Evolutionary conservation across 352 stramenopile species (phyloP).

Genomic region (Pythium aquatile): DNA sequence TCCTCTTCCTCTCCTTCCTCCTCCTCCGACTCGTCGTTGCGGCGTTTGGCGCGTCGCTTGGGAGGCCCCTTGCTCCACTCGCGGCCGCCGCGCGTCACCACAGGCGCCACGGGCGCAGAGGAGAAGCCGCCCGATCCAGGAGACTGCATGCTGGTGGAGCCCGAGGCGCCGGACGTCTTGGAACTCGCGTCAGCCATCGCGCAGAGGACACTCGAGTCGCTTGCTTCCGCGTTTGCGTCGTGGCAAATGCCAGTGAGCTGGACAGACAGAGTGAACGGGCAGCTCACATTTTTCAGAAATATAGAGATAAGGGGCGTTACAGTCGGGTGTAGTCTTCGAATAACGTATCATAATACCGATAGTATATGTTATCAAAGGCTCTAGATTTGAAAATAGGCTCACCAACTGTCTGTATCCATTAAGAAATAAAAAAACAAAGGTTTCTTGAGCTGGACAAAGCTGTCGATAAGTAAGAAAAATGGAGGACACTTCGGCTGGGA

Average conservation of each 20-base stretch:
- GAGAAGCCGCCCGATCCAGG: slow-evolving; percentile 31
- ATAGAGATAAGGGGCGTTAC: neutral
- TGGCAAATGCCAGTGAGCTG: neutral
- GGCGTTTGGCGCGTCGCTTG: slow-evolving; percentile 19
- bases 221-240: neutral
- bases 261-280: neutral
- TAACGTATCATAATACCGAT: neutral
- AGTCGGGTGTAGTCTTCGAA: neutral
- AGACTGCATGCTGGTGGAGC: slow-evolving; percentile 21
- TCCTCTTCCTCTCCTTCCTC: slow-evolving; percentile 10
- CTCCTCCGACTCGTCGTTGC: slow-evolving; percentile 11
- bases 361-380: neutral
- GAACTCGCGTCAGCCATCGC: slow-evolving; percentile 8
- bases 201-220: neutral
- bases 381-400: too few relatives aligned
- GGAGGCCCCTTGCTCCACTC: slow-evolving; percentile 26
- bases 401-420: neutral
- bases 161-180: neutral
- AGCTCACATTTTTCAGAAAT: neutral
- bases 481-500: slow-evolving; percentile 22
- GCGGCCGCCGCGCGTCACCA: slow-evolving; percentile 30
- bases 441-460: neutral
- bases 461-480: slow-evolving; percentile 15
- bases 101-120: slow-evolving; percentile 31
- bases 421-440: neutral